phyloP scores from a whole-genome alignment of 495 filamentous ascomycete genomes.

The Elasticomyces elasticus region DNA sequence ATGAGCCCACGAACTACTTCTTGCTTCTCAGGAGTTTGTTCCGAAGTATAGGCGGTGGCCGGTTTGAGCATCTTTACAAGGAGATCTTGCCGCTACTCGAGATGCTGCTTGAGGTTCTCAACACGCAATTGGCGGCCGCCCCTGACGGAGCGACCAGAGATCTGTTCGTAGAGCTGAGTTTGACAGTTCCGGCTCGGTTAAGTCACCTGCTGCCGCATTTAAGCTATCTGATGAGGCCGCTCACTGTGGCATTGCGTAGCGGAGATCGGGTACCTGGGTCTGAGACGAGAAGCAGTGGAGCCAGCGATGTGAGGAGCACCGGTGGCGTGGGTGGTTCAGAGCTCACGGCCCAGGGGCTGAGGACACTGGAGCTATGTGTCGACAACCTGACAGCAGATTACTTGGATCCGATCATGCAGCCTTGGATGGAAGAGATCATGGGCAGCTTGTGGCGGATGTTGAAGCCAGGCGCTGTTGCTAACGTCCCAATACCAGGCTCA shows the following conservation, averaged over 20 bases:
- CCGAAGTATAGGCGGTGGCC: slow-evolving; percentile 89
- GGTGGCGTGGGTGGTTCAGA: slow-evolving; percentile 46
- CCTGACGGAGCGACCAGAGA: slow-evolving; percentile 84
- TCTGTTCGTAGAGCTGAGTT: slow-evolving; percentile 90
- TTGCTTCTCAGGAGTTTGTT: slow-evolving; percentile 85
- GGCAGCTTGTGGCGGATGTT: slow-evolving; percentile 91
- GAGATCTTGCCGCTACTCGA: slow-evolving; percentile 92
- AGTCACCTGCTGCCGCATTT: slow-evolving; percentile 96
- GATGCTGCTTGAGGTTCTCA: slow-evolving; percentile 94
- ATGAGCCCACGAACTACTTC: slow-evolving; percentile 99
- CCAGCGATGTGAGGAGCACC: neutral
- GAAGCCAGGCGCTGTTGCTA: slow-evolving; percentile 79
- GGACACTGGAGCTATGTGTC: slow-evolving; percentile 92
- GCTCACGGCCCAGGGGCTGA: slow-evolving; percentile 83
- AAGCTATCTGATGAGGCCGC: slow-evolving; percentile 90
- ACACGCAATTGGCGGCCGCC: slow-evolving; percentile 81
- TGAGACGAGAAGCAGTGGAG: neutral
- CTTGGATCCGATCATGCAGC: slow-evolving; percentile 96
- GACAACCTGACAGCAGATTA: slow-evolving; percentile 98
- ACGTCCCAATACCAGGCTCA: neutral
- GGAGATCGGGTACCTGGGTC: slow-evolving; percentile 34
- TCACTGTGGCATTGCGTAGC: slow-evolving; percentile 85
- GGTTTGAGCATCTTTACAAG: slow-evolving; percentile 96
- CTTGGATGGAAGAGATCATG: slow-evolving; percentile 97
- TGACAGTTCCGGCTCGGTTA: slow-evolving; percentile 88